A percentile compares a stretch with the other conserved stretches of the same genome.
phyloP scores from a whole-genome alignment of 2,329 filamentous ascomycete species.

The Scolecobasidium constrictum region DNA sequence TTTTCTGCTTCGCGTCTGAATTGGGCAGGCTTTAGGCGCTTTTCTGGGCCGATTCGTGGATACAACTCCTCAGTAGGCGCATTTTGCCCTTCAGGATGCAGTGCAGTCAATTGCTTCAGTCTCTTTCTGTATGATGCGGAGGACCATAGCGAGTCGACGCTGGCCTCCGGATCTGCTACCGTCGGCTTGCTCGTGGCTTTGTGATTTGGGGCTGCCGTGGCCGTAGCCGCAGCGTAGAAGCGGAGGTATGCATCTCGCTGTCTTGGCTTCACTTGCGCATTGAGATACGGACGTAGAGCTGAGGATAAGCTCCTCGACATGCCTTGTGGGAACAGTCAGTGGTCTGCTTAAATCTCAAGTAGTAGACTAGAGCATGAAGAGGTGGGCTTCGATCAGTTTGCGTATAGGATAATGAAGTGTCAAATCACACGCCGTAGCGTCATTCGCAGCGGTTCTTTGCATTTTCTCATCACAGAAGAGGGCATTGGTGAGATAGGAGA shows the following conservation, averaged over 20 bases:
- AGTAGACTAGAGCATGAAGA: background rate
- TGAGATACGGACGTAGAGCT: slow-evolving; percentile 6
- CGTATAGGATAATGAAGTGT: slow-evolving; percentile 5
- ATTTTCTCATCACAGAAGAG: slow-evolving; percentile 8
- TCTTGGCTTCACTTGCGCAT: background rate
- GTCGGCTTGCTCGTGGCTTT: background rate
- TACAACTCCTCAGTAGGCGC: background rate
- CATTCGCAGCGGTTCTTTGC: slow-evolving; percentile 12
- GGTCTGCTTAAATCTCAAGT: background rate
- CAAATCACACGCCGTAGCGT: slow-evolving; percentile 11
- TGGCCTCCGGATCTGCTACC: background rate
- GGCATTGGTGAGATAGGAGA: background rate
- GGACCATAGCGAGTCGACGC: slow-evolving; percentile 2
- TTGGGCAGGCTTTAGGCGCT: background rate
- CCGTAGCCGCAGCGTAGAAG: slow-evolving; percentile 2
- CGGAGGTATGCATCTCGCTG: slow-evolving; percentile 4
- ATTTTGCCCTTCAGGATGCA: background rate
- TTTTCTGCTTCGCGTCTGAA: background rate
- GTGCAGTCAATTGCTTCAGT: background rate
- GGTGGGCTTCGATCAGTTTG: slow-evolving; percentile 1
- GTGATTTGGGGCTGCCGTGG: background rate
- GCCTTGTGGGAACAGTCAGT: background rate
- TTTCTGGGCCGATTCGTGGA: background rate
- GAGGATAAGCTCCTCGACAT: slow-evolving; percentile 2
- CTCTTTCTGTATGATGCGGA: slow-evolving; percentile 5